These are phyloP conservation scores for Yamadazyma jaroonii DNA, from an alignment of 1,139 yeast genomes.

Conservation along the genomic window DNA sequence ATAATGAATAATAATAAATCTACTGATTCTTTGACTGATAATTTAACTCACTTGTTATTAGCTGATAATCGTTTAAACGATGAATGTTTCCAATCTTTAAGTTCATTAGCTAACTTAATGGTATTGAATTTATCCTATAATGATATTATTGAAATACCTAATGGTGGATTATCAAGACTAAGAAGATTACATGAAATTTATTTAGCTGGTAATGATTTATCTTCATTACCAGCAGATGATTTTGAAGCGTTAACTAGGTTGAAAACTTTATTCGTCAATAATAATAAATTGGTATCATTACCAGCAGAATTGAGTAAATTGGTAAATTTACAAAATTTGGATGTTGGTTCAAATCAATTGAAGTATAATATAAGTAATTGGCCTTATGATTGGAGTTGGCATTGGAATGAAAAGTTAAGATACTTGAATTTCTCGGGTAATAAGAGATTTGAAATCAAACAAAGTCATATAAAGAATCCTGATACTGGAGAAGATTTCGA, in stretches of 20 bases:
- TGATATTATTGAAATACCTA: slow-evolving; percentile 76
- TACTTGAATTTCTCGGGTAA: slow-evolving; percentile 92
- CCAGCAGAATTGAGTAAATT: slow-evolving; percentile 88
- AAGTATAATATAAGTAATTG: slow-evolving; percentile 91
- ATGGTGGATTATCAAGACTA: slow-evolving; percentile 63
- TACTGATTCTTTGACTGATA: slow-evolving; percentile 42
- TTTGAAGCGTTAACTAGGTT: slow-evolving; percentile 60
- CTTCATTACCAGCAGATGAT: slow-evolving; percentile 83
- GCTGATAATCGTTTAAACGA: slow-evolving; percentile 86
- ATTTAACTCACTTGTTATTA: slow-evolving; percentile 57
- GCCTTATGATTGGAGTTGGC: slow-evolving; percentile 99
- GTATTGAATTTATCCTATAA: slow-evolving; percentile 79
- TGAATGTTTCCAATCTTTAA: slow-evolving; percentile 68
- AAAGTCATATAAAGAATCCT: slow-evolving; percentile 49
- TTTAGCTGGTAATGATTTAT: slow-evolving; percentile 79
- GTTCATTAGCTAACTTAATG: slow-evolving; percentile 57
- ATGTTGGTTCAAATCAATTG: slow-evolving; percentile 87
- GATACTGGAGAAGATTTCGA: slow-evolving; percentile 58
- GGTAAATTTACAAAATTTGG: slow-evolving; percentile 63
- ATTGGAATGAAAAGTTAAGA: slow-evolving; percentile 70
- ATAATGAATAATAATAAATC: not conserved
- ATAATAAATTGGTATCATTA: slow-evolving; percentile 79
- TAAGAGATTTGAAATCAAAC: slow-evolving; percentile 82
- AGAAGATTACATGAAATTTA: slow-evolving; percentile 63
- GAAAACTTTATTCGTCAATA: slow-evolving; percentile 67